These are phyloP conservation scores for Niveomyces coronatus DNA, from an alignment of 2,329 filamentous ascomycete species.

Conservation along the genomic window DNA sequence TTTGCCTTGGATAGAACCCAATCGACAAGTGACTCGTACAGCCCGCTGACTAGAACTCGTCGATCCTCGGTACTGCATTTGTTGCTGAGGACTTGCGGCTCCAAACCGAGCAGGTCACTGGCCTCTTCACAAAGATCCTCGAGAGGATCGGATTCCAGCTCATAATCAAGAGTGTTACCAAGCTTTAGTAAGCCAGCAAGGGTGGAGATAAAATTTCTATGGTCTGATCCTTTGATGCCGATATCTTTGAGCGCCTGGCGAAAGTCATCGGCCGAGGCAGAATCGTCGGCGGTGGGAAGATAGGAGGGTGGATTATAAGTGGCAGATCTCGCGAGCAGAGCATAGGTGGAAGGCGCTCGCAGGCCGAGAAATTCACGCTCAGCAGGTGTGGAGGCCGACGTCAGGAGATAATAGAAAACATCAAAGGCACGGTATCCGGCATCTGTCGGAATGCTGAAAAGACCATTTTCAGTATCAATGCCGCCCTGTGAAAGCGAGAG, in stretches of 20 bases:
- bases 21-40: conserved; percentile 91
- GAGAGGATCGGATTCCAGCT: conserved; percentile 72
- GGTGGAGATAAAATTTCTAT: conserved; percentile 75
- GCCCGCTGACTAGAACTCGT: conserved; percentile 67
- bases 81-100: conserved; percentile 68
- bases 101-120: conserved; percentile 72
- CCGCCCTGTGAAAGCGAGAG: conserved; percentile 77
- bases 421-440: conserved; percentile 86
- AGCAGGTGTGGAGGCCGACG: conserved; percentile 77
- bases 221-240: conserved; percentile 78
- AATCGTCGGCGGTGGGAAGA: conserved; percentile 85
- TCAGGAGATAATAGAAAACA: conserved; percentile 93
- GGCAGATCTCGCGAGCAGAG: conserved; percentile 68
- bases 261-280: conserved; percentile 87
- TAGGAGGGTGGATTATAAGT: conserved; percentile 83
- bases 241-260: conserved; percentile 77
- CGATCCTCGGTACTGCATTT: conserved; percentile 81
- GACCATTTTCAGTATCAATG: conserved; percentile 70
- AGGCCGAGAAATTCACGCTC: conserved; percentile 84
- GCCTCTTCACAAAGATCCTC: conserved; percentile 88
- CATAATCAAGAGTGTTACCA: conserved; percentile 79
- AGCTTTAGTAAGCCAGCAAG: conserved; percentile 83
- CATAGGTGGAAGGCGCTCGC: conserved; percentile 65
- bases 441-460: conserved; percentile 71
- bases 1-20: conserved; percentile 91